Evolutionary conservation across 2,329 filamentous ascomycete genomes (phyloP).

Genomic region (Massarina eburnea): DNA sequence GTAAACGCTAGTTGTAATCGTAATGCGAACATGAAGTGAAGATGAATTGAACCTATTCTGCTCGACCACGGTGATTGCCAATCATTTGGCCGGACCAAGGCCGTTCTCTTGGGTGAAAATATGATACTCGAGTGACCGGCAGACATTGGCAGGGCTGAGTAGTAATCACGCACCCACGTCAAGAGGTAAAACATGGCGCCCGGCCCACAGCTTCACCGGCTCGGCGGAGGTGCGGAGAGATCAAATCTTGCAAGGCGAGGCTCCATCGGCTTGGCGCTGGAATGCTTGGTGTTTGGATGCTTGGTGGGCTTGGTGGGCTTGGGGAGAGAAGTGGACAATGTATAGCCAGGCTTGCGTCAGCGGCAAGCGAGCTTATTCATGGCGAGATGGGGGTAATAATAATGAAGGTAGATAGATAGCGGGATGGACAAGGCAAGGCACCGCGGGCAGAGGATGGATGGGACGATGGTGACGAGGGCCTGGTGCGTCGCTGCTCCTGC

Average conservation of each 20-base stretch:
- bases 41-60: neutral
- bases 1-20: neutral
- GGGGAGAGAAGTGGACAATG: no score
- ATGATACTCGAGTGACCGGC: neutral
- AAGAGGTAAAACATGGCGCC: neutral
- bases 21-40: neutral
- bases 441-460: neutral
- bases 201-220: neutral
- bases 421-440: neutral
- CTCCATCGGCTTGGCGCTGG: neutral
- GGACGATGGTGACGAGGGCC: neutral
- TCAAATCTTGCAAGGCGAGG: neutral
- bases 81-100: neutral
- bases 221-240: neutral
- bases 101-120: neutral
- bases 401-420: neutral
- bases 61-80: neutral
- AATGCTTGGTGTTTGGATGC: no score
- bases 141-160: no score
- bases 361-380: no score
- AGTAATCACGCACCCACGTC: neutral
- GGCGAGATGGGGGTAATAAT: no score
- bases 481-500: neutral
- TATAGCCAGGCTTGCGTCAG: no score
- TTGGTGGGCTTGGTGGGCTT: no score